Evolutionary conservation across 2,329 filamentous ascomycete species (phyloP).

Genomic region (Mycogone perniciosa): DNA sequence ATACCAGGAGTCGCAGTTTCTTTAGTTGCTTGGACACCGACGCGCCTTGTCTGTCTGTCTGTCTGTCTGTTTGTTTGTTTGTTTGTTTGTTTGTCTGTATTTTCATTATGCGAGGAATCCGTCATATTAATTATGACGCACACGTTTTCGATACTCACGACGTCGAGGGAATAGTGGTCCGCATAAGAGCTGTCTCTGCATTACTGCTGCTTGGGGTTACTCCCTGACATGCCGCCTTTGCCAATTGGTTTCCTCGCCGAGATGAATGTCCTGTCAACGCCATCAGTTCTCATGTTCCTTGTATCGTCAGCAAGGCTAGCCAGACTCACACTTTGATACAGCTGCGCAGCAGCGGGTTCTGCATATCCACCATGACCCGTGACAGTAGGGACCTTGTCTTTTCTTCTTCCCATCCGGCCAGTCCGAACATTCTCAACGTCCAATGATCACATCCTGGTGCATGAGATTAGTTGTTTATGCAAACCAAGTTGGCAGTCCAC

Average conservation of each 20-base stretch:
- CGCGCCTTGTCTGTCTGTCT: background rate
- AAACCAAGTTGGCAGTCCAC: constrained; percentile 21
- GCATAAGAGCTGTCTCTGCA: too few relatives aligned
- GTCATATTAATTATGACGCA: too few relatives aligned
- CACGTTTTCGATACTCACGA: too few relatives aligned
- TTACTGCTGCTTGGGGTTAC: too few relatives aligned
- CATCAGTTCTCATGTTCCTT: background rate
- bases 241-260: constrained; percentile 24
- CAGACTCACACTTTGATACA: constrained; percentile 27
- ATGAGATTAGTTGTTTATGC: background rate
- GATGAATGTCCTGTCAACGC: constrained; percentile 23
- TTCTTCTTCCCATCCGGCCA: constrained; percentile 27
- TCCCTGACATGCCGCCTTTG: background rate
- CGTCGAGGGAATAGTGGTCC: too few relatives aligned
- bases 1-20: background rate
- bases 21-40: too few relatives aligned
- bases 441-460: constrained; percentile 5
- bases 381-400: constrained; percentile 25
- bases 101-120: too few relatives aligned
- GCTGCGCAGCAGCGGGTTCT: constrained; percentile 23
- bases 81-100: too few relatives aligned
- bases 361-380: constrained; percentile 26
- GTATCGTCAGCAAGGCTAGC: constrained; percentile 6
- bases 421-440: constrained; percentile 27
- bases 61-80: too few relatives aligned